Evolutionary conservation across 1,284 basidiomycete species (phyloP).

Genomic region (Puccinia hordei): DNA sequence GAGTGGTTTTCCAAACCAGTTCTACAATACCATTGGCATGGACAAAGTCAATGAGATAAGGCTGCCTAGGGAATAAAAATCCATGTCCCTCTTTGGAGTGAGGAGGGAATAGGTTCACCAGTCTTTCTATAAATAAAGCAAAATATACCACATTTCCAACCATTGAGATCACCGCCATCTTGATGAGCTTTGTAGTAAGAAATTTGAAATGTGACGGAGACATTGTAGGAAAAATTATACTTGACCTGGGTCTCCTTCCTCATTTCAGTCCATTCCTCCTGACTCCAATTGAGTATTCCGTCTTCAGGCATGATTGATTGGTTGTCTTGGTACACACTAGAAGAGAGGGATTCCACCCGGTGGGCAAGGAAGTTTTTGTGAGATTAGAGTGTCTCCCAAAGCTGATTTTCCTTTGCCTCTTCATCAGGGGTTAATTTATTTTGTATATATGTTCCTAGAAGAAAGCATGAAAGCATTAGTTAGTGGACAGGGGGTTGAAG

Average conservation of each 20-base stretch:
- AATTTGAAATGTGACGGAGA: background rate
- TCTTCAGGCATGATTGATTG: too few relatives aligned
- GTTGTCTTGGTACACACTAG: too few relatives aligned
- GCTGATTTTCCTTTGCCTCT: too few relatives aligned
- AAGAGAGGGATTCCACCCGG: background rate
- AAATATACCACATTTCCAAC: slow-evolving; percentile 17
- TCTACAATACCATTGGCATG: background rate
- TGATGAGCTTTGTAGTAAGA: slow-evolving; percentile 15
- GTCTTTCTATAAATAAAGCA: background rate
- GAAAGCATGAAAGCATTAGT: too few relatives aligned
- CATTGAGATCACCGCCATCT: background rate
- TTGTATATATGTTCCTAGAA: too few relatives aligned
- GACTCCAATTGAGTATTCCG: too few relatives aligned
- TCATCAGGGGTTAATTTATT: too few relatives aligned
- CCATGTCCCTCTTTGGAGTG: background rate
- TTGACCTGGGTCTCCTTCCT: too few relatives aligned
- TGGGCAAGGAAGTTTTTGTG: background rate
- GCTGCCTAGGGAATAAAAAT: too few relatives aligned
- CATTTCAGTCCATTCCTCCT: too few relatives aligned
- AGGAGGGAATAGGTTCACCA: background rate
- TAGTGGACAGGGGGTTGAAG: too few relatives aligned
- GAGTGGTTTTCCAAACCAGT: background rate
- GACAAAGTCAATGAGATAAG: background rate
- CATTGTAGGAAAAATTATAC: slow-evolving; percentile 16
- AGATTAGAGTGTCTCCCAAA: too few relatives aligned